phyloP scores from a whole-genome alignment of 306 rosid species.

The Gastrolobium villosum region DNA sequence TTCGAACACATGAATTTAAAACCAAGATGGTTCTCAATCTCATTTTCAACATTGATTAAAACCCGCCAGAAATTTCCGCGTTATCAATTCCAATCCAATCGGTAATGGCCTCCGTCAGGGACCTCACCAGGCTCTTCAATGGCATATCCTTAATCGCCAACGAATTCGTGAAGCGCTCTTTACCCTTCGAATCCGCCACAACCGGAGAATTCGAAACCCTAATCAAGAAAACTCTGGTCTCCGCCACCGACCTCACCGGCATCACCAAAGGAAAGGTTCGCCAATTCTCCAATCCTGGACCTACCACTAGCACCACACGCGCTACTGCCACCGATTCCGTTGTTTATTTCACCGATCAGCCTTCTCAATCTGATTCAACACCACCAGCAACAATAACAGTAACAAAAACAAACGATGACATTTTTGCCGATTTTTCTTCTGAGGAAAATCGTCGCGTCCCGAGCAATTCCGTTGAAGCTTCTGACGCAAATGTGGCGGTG shows the following conservation, averaged over 20 bases:
- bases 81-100: neutral
- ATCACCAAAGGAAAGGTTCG: slow-evolving; percentile 76
- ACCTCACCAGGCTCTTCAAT: slow-evolving; percentile 60
- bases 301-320: slow-evolving; percentile 3
- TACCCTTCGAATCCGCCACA: slow-evolving; percentile 39
- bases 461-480: slow-evolving; percentile 10
- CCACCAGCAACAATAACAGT: neutral
- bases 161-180: slow-evolving; percentile 66
- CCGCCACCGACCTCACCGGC: slow-evolving; percentile 83
- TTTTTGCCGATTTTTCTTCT: slow-evolving; percentile 30
- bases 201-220: slow-evolving; percentile 59
- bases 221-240: slow-evolving; percentile 62
- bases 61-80: neutral
- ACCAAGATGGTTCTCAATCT: neutral
- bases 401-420: slow-evolving; percentile 14
- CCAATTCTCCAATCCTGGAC: slow-evolving; percentile 50
- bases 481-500: slow-evolving; percentile 33
- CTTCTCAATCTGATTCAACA: slow-evolving; percentile 34
- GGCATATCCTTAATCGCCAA: slow-evolving; percentile 80
- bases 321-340: slow-evolving; percentile 53
- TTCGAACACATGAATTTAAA: no score
- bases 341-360: slow-evolving; percentile 55
- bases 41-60: neutral
- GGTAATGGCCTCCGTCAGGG: slow-evolving; percentile 49
- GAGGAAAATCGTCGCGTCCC: neutral